Conservation (phyloP, 129 eudicot genomes). For the Artemisia argyi region DNA sequence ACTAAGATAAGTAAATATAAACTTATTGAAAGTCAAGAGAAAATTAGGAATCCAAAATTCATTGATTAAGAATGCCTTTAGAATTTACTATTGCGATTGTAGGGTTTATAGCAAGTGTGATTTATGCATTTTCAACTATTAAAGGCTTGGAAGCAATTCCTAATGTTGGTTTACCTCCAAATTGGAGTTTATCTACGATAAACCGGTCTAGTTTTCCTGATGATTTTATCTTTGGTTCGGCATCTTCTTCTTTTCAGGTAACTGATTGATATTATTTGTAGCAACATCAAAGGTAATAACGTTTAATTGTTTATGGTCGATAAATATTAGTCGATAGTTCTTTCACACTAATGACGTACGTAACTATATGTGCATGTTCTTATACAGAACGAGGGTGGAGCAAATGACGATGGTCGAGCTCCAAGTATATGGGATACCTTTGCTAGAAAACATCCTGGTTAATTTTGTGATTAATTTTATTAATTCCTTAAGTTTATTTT, state of each 20-base stretch:
- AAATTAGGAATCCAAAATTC: neutral
- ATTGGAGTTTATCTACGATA: conserved; percentile 30
- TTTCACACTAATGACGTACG: neutral
- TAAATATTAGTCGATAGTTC: no score
- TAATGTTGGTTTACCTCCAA: conserved; percentile 36
- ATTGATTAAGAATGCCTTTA: conserved; percentile 22
- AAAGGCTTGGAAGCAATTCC: conserved; percentile 30
- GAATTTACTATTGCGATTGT: conserved; percentile 13
- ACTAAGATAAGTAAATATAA: neutral
- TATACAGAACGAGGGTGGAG: conserved; percentile 56
- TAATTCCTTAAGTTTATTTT: neutral
- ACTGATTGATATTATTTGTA: neutral
- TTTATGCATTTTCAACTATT: conserved; percentile 19
- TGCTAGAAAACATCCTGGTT: conserved; percentile 49
- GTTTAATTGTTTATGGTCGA: no score
- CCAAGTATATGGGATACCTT: conserved; percentile 60
- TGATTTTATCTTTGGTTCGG: conserved; percentile 53
- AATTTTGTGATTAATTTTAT: neutral
- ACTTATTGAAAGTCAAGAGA: neutral
- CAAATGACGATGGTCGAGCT: conserved; percentile 54
- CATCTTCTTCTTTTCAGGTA: conserved; percentile 62
- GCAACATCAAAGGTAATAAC: no score
- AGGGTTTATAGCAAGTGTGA: conserved; percentile 9
- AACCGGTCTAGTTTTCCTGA: conserved; percentile 56
- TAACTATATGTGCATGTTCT: neutral